These are phyloP conservation scores for Exserohilum turcica DNA, from an alignment of 2,329 filamentous ascomycete species.

Conservation along the genomic window DNA sequence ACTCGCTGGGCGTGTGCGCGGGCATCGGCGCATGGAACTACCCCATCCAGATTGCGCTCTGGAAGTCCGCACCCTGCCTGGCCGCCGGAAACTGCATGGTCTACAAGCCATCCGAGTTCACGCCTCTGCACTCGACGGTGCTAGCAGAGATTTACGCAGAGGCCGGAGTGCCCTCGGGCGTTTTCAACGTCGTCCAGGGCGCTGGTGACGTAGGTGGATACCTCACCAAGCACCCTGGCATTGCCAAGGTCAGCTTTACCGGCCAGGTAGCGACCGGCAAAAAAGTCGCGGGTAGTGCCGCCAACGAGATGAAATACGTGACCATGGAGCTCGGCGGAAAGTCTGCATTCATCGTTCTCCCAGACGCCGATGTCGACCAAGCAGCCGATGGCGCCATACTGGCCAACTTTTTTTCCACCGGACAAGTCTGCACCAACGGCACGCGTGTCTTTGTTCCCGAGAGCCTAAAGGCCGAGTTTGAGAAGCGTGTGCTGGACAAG, in stretches of 20 bases:
- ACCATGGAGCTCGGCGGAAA: constrained; percentile 94
- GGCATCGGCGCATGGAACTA: constrained; percentile 94
- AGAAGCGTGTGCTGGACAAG: constrained; percentile 70
- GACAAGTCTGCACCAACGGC: constrained; percentile 92
- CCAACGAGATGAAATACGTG: constrained; percentile 82
- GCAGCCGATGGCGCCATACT: constrained; percentile 92
- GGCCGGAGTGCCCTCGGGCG: constrained; percentile 78
- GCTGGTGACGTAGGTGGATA: constrained; percentile 77
- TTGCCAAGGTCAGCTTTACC: constrained; percentile 89
- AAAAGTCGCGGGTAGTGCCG: constrained; percentile 78
- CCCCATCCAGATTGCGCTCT: constrained; percentile 85
- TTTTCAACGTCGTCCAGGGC: constrained; percentile 87
- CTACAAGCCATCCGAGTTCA: constrained; percentile 88
- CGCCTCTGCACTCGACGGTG: constrained; percentile 77
- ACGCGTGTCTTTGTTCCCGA: constrained; percentile 83
- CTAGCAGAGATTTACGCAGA: constrained; percentile 78
- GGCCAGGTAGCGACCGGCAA: constrained; percentile 83
- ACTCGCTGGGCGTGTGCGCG: constrained; percentile 80
- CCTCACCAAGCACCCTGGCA: constrained; percentile 70
- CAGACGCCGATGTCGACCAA: constrained; percentile 75
- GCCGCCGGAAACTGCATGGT: constrained; percentile 89
- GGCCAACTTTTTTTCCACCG: constrained; percentile 90
- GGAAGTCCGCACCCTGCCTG: constrained; percentile 85
- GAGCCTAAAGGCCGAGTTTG: constrained; percentile 68
- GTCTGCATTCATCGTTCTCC: constrained; percentile 78